Evolutionary conservation across 805 yeast species (phyloP), one percentile per base, ranked within the genome.

Genomic region (Blastobotrys parvus): DNA sequence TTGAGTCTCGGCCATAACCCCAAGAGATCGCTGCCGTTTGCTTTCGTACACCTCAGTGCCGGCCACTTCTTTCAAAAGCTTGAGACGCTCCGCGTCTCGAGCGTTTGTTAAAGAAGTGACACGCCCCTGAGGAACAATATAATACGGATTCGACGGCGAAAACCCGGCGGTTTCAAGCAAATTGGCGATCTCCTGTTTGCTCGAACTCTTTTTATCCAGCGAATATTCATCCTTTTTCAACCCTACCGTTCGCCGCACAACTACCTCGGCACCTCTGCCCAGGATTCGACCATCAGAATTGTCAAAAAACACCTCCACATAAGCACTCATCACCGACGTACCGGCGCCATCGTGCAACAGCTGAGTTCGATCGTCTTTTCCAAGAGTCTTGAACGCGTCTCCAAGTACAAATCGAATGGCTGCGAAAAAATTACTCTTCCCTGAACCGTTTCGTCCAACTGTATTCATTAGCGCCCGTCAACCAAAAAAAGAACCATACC

Each of bases 101-200:
- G 96, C 90, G 57, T 87, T 87, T 0, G 97, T 90, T 46, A 92
- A 69, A 0, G 84, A 72, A 1, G 95, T 82, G 53, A 92, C 86
- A 53, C 85, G 72, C 17, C 98, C 98, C 63, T 92, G 98, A 0
- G 98, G 97, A 3, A 92, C 97, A 52, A 92, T 90, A 60, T 90
- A 90, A 62, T 89, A 90, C 1, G 97, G 96, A 50, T 88, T 89
- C 4, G 87, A 78, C 47, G 83, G 73, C 0, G 95, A 83, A 57
- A 92, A 87, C 0, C 98, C 98, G 0, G 95, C 95, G 55, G 85
- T 80, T 60, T 90, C 97, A 30, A 89, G 68, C 49, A 86, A 64
- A 49, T 84, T 82, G 77, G 80, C 78, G 13, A 89, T 72, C 57
- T 88, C 97, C 2, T 82, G 70, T 53, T 88, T 75, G 1, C 90